Percentiles rank a stretch among this genome's conserved stretches.
Evolutionary conservation across 345 rosid species (phyloP).

Genomic region (Acer negundo): DNA sequence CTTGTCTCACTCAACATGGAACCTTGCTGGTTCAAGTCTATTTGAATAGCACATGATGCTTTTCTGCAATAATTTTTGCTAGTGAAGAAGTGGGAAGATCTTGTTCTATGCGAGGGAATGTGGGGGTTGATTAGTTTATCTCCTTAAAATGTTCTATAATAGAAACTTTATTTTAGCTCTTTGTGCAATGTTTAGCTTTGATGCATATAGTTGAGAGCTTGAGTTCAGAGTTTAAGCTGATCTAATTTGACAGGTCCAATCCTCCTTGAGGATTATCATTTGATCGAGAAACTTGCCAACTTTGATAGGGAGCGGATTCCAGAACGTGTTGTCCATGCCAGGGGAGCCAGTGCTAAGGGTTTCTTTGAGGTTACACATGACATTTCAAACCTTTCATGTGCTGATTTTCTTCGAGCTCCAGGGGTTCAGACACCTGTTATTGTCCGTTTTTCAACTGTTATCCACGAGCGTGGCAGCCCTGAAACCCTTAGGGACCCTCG

Average conservation of each 20-base stretch:
- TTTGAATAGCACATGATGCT: neutral
- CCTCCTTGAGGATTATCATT: slow-evolving; percentile 95
- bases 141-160: too few relatives aligned
- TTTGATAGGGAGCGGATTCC: slow-evolving; percentile 94
- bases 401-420: slow-evolving; percentile 94
- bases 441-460: slow-evolving; percentile 95
- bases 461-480: slow-evolving; percentile 99
- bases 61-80: neutral
- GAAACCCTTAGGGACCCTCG: slow-evolving; percentile 96
- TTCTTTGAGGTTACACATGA: slow-evolving; percentile 98
- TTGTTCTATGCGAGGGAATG: neutral
- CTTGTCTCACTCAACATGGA: neutral
- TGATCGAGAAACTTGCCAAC: slow-evolving; percentile 89
- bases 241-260: slow-evolving; percentile 65
- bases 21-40: neutral
- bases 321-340: slow-evolving; percentile 97
- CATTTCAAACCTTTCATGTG: slow-evolving; percentile 70
- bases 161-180: neutral
- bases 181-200: neutral
- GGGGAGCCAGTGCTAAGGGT: slow-evolving; percentile 99
- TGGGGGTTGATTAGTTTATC: too few relatives aligned
- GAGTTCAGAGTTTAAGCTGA: neutral
- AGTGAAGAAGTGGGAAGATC: neutral
- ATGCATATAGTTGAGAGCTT: neutral
- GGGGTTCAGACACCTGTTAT: slow-evolving; percentile 95